phyloP scores from a whole-genome alignment of 169 alveolate species.

The Plasmodium inui region DNA sequence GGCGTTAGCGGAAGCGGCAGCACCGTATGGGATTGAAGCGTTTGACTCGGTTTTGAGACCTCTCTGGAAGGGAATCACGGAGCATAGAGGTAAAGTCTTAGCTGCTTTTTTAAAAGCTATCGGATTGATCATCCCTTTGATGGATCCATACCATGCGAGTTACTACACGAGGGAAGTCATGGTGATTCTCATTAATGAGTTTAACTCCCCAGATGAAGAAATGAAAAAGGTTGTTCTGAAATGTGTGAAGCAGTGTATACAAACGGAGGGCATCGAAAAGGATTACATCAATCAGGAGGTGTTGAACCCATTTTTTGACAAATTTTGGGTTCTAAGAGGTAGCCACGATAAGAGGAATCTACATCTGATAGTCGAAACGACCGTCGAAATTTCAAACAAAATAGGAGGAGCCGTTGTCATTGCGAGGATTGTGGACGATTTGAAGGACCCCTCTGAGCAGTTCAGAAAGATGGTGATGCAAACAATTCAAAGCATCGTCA shows the following conservation, averaged over 20 bases:
- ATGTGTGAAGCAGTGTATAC: conserved; percentile 98
- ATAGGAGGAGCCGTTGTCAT: conserved; percentile 87
- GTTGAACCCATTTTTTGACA: conserved; percentile 95
- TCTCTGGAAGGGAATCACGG: conserved; percentile 98
- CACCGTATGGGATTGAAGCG: conserved; percentile 99
- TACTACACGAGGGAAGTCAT: conserved; percentile 97
- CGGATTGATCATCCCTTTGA: conserved; percentile 95
- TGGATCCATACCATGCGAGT: conserved; percentile 99
- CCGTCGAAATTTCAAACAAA: conserved; percentile 98
- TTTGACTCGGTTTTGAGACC: conserved; percentile 97
- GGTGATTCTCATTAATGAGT: conserved; percentile 97
- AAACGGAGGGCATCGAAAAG: conserved; percentile 98
- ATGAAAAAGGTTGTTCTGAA: conserved; percentile 96
- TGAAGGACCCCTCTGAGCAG: conserved; percentile 86
- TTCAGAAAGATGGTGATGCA: conserved; percentile 98
- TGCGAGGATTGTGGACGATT: conserved; percentile 77
- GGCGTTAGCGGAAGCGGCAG: conserved; percentile 99
- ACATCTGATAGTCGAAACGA: conserved; percentile 96
- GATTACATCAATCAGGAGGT: conserved; percentile 95
- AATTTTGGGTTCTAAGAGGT: conserved; percentile 93
- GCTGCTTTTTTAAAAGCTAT: conserved; percentile 99
- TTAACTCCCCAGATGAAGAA: conserved; percentile 98
- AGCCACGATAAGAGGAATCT: conserved; percentile 94
- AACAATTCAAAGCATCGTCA: conserved; percentile 96
- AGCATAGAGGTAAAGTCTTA: conserved; percentile 96